Conservation (phyloP, 768 basidiomycete genomes). For the Hydnomerulius pinastri region DNA sequence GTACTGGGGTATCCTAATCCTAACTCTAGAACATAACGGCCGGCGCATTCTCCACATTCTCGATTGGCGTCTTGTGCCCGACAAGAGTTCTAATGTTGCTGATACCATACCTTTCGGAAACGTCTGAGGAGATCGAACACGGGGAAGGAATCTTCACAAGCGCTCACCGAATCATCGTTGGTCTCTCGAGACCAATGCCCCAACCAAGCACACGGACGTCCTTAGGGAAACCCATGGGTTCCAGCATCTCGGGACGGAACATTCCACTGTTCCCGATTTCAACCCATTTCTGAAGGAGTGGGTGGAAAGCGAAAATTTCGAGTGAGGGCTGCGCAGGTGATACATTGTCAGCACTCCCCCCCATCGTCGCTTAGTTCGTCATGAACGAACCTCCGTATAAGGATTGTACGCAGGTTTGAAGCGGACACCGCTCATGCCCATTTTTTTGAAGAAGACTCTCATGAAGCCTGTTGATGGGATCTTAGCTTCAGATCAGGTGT, state of each 20-base stretch:
- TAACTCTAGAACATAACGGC: constrained; percentile 81
- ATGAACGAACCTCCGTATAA: constrained; percentile 80
- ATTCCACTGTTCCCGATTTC: constrained; percentile 99
- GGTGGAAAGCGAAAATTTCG: constrained; percentile 99
- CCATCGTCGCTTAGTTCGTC: too few species aligned
- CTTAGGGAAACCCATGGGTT: constrained; percentile 97
- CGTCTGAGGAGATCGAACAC: constrained; percentile 3
- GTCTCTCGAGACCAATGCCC: constrained; percentile 92
- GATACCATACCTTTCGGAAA: constrained; percentile 77
- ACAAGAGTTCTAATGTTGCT: constrained; percentile 96
- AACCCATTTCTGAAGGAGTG: constrained; percentile 90
- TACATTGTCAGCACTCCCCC: constrained; percentile 7
- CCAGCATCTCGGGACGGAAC: constrained; percentile 99
- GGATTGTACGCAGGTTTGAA: constrained; percentile 99
- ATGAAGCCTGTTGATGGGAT: constrained; percentile 74
- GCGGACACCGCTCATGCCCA: constrained; percentile 90
- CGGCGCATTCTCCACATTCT: constrained; percentile 83
- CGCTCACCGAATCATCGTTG: constrained; percentile 95
- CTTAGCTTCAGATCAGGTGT: not conserved
- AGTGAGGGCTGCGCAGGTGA: constrained; percentile 71
- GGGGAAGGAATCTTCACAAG: not conserved
- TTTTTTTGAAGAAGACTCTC: constrained; percentile 97
- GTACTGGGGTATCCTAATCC: too few species aligned
- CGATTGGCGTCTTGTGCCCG: constrained; percentile 95
- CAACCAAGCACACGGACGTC: constrained; percentile 97